Conservation (phyloP, 169 alveolate genomes). For the Babesia sp. region DNA sequence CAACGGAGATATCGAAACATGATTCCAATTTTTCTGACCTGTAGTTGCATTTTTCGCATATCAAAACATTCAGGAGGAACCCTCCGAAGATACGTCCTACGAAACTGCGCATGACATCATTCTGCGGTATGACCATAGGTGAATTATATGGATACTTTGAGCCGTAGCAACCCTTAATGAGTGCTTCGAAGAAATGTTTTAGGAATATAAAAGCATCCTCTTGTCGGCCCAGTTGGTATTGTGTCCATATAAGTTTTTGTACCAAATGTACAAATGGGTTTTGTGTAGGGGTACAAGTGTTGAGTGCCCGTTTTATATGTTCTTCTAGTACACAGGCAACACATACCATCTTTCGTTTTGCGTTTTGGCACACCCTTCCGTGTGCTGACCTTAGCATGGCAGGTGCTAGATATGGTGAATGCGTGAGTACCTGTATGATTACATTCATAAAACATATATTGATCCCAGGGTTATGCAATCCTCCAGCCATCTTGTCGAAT, state of each 20-base stretch:
- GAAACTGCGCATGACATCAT: constrained; percentile 42
- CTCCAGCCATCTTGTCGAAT: constrained; percentile 66
- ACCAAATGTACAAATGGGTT: constrained; percentile 63
- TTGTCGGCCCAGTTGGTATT: constrained; percentile 69
- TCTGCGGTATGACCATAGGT: constrained; percentile 5
- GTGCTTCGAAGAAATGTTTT: constrained; percentile 67
- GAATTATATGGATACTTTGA: constrained; percentile 13
- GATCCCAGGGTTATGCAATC: constrained; percentile 75
- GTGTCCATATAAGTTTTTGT: constrained; percentile 68
- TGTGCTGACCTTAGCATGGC: constrained; percentile 59
- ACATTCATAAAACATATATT: constrained; percentile 77
- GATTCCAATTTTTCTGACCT: constrained; percentile 74
- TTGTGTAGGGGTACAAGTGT: constrained; percentile 42
- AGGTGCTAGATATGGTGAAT: constrained; percentile 71
- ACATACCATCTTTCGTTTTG: constrained; percentile 59
- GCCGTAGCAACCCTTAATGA: constrained; percentile 68
- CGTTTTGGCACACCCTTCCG: constrained; percentile 64
- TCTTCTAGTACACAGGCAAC: constrained; percentile 69
- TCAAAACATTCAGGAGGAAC: constrained; percentile 37
- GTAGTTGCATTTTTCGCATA: constrained; percentile 57
- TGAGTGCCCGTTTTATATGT: constrained; percentile 48
- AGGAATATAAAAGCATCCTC: constrained; percentile 75
- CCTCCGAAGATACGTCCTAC: constrained; percentile 59
- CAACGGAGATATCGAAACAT: constrained; percentile 73
- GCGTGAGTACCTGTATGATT: constrained; percentile 69